Conservation (phyloP, 2,329 filamentous ascomycete species). For the Dendryphion nanum region DNA sequence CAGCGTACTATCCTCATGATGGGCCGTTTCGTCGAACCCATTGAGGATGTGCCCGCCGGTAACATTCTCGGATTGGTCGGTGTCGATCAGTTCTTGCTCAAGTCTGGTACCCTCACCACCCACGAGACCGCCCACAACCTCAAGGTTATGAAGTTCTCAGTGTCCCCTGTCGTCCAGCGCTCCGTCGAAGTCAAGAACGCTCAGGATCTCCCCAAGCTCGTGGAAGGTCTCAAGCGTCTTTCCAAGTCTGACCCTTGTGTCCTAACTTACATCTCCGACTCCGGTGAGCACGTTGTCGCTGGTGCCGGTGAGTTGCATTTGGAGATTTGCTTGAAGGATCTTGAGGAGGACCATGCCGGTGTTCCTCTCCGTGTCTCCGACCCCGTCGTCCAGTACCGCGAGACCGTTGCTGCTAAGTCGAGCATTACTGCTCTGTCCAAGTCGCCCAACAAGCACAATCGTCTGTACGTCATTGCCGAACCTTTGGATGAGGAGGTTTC, state of each 20-base stretch:
- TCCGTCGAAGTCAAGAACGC: constrained; percentile 99
- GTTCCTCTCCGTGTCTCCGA: constrained; percentile 97
- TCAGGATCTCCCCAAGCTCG: constrained; percentile 98
- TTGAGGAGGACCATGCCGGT: constrained; percentile 98
- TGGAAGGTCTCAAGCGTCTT: constrained; percentile 99
- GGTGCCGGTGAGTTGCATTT: constrained; percentile 99
- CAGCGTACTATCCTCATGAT: constrained; percentile 99
- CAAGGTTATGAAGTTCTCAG: constrained; percentile 99
- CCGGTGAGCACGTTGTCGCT: constrained; percentile 98
- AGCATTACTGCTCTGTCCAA: constrained; percentile 98
- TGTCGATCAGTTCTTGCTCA: constrained; percentile 99
- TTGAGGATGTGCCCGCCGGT: constrained; percentile 97
- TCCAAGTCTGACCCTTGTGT: constrained; percentile 99
- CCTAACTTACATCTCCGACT: constrained; percentile 81
- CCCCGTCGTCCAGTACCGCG: constrained; percentile 97
- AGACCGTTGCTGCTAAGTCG: constrained; percentile 82
- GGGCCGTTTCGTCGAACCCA: constrained; percentile 98
- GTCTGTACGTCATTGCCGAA: constrained; percentile 93
- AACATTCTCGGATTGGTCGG: constrained; percentile 99
- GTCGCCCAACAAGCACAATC: constrained; percentile 99
- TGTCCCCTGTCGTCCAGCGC: constrained; percentile 96
- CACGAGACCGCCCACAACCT: constrained; percentile 98
- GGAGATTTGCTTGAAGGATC: constrained; percentile 99
- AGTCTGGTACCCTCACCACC: constrained; percentile 99
- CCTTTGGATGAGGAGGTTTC: constrained; percentile 90